Conservation (phyloP, 495 filamentous ascomycete genomes). For the Letharia lupina region DNA sequence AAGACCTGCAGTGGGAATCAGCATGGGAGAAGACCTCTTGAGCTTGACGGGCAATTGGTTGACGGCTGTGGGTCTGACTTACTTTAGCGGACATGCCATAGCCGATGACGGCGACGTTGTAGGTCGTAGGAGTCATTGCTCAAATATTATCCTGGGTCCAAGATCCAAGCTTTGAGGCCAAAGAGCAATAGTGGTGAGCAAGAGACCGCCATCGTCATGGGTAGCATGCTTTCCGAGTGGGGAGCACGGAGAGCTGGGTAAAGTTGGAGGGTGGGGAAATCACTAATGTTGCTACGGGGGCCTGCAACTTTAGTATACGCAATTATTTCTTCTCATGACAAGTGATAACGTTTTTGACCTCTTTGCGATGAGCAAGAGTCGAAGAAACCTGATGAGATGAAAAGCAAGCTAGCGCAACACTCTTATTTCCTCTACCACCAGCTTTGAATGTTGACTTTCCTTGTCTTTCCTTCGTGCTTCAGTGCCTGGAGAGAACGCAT, state of each 20-base stretch:
- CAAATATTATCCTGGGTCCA: neutral
- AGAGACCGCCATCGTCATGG: neutral
- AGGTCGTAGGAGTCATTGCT: constrained; percentile 42
- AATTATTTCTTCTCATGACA: neutral
- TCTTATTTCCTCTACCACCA: neutral
- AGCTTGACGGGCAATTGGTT: neutral
- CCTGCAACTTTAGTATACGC: neutral
- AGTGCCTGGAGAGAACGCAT: neutral
- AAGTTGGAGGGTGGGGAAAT: neutral
- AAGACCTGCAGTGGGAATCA: constrained; percentile 41
- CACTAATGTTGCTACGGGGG: neutral
- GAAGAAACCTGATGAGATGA: neutral
- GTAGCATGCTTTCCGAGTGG: neutral
- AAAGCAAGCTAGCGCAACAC: neutral
- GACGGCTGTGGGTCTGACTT: neutral
- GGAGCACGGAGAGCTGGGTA: neutral
- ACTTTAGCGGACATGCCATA: constrained; percentile 74
- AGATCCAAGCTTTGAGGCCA: neutral
- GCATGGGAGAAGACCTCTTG: neutral
- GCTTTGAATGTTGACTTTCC: neutral
- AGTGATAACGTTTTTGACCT: no score
- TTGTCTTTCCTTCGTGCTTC: neutral
- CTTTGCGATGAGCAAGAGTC: no score
- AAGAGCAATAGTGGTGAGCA: neutral
- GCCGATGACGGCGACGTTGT: constrained; percentile 54